Percentiles rank a stretch among this genome's conserved stretches.
Conservation (phyloP, 352 stramenopile species). For the Phytopythium montanum region DNA sequence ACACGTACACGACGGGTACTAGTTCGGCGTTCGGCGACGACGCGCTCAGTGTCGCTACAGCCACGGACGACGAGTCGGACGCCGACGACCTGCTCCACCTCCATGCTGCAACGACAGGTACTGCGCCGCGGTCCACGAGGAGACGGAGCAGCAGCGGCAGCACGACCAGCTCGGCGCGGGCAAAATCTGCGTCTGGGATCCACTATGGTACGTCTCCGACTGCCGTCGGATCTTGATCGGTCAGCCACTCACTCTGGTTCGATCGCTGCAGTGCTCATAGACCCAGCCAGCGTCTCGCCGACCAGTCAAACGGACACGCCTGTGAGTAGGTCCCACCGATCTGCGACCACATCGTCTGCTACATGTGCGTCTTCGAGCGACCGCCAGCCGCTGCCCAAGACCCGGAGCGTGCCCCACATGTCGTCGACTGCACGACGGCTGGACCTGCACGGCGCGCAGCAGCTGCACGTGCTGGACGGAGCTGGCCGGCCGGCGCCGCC, state of each 20-base stretch:
- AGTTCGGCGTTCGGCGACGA: constrained; percentile 5
- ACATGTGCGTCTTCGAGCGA: neutral
- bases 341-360: neutral
- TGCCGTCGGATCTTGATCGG: neutral
- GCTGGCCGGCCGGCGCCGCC: neutral
- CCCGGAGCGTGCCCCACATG: constrained; percentile 1
- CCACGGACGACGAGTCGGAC: constrained; percentile 2
- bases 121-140: neutral
- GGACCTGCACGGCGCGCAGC: neutral
- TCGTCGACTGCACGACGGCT: neutral
- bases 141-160: constrained; percentile 5
- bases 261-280: neutral
- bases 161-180: neutral
- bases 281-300: neutral
- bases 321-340: neutral
- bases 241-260: neutral
- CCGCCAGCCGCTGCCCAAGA: neutral
- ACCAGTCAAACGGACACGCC: neutral
- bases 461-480: neutral
- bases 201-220: neutral
- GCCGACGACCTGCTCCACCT: neutral
- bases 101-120: neutral
- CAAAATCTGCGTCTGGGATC: neutral
- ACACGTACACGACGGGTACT: constrained; percentile 1
- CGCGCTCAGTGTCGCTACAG: neutral